Evolutionary conservation across 164 flowering plant species (phyloP).

Genomic region (Vitis rotundifolia): DNA sequence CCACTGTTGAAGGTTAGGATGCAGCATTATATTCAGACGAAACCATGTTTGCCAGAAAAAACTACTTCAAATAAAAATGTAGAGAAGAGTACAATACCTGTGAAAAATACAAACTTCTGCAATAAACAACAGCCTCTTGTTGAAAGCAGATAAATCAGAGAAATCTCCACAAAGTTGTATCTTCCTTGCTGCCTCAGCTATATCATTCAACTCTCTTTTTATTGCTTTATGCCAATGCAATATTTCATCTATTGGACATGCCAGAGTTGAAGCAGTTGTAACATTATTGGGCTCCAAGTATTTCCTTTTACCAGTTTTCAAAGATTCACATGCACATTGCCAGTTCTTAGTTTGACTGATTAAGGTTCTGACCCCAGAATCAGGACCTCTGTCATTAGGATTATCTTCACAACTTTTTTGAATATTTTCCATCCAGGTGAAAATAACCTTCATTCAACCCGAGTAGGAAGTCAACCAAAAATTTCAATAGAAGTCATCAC

Average conservation of each 20-base stretch:
- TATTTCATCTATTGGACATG: constrained; percentile 81
- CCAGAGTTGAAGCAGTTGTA: constrained; percentile 23
- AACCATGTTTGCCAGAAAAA: neutral
- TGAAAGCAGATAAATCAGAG: constrained; percentile 72
- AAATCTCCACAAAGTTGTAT: constrained; percentile 75
- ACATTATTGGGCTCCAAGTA: constrained; percentile 32
- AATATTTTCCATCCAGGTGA: constrained; percentile 68
- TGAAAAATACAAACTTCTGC: constrained; percentile 96
- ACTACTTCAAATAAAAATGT: neutral
- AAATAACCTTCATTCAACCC: constrained; percentile 56
- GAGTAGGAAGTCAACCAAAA: neutral
- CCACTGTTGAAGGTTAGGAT: neutral
- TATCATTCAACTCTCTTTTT: constrained; percentile 67
- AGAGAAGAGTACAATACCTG: constrained; percentile 47
- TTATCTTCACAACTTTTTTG: constrained; percentile 30
- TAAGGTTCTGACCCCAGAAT: constrained; percentile 24
- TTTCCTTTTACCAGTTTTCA: constrained; percentile 58
- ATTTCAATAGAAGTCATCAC: neutral
- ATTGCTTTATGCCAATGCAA: constrained; percentile 91
- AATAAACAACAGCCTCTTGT: constrained; percentile 81
- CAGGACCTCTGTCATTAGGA: constrained; percentile 18
- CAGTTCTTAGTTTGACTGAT: constrained; percentile 26
- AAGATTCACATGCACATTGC: constrained; percentile 42
- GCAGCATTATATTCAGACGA: neutral
- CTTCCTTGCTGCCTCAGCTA: constrained; percentile 69